Evolutionary conservation across 768 basidiomycete genomes (phyloP).

Genomic region (Auriculariales sp.): DNA sequence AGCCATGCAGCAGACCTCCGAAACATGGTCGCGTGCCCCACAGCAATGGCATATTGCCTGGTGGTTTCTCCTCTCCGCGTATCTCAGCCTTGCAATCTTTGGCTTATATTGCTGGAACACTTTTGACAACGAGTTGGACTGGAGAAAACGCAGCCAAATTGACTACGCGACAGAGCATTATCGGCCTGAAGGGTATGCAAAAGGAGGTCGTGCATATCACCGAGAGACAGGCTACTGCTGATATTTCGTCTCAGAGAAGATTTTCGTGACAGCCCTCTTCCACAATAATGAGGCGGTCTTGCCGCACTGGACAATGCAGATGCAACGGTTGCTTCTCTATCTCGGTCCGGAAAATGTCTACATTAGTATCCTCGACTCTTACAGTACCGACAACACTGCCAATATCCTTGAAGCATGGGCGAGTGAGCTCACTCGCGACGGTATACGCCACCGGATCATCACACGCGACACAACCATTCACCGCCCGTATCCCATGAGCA

Average conservation of each 20-base stretch:
- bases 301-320: conserved; percentile 23
- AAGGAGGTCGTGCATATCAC: background rate
- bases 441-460: conserved; percentile 18
- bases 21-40: background rate
- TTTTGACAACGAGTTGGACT: background rate
- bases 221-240: background rate
- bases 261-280: conserved; percentile 27
- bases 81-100: background rate
- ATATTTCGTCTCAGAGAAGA: conserved; percentile 10
- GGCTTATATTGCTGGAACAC: background rate
- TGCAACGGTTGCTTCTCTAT: conserved; percentile 20
- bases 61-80: background rate
- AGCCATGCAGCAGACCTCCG: background rate
- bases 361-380: conserved; percentile 27
- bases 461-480: conserved; percentile 14
- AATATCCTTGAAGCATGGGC: conserved; percentile 17
- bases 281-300: conserved; percentile 23
- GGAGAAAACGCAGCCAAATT: background rate
- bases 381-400: conserved; percentile 19
- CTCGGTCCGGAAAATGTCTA: conserved; percentile 28
- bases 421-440: conserved; percentile 10
- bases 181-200: background rate
- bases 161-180: background rate
- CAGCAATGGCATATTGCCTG: background rate
- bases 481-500: conserved; percentile 4